phyloP scores from a whole-genome alignment of 2,329 filamentous ascomycete genomes.

The Elsinoe necatrix region DNA sequence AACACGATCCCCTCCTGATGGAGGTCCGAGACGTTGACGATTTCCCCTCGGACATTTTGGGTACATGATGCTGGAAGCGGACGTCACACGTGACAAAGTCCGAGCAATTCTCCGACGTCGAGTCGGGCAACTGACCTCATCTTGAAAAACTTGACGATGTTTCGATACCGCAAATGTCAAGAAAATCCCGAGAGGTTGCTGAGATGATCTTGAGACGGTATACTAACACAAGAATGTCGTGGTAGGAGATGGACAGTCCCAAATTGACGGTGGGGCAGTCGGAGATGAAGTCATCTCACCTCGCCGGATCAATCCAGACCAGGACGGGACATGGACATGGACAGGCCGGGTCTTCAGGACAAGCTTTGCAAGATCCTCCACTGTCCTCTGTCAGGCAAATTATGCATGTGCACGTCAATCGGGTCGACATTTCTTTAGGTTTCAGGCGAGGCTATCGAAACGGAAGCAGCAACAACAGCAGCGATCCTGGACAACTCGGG shows the following conservation, averaged over 20 bases:
- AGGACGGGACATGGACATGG: neutral
- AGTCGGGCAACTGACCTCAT: neutral
- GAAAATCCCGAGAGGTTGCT: too few relatives aligned
- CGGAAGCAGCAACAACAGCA: constrained; percentile 6
- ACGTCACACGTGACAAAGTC: constrained; percentile 4
- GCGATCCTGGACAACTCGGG: neutral
- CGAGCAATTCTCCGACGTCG: constrained; percentile 4
- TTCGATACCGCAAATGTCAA: neutral
- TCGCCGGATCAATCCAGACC: too few relatives aligned
- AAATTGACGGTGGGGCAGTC: neutral
- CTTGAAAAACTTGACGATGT: neutral
- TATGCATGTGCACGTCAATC: neutral
- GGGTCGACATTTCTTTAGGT: neutral
- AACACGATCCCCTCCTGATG: neutral
- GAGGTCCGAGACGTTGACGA: constrained; percentile 11
- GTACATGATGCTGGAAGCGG: neutral
- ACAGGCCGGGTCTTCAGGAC: neutral
- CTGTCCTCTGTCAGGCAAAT: neutral
- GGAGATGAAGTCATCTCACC: neutral
- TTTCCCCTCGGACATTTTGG: neutral
- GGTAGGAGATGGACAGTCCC: neutral
- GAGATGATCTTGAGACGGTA: neutral
- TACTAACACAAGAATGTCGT: neutral
- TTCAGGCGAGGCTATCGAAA: neutral
- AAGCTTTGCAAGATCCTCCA: neutral